A percentile compares a stretch with the other conserved stretches of the same genome.
Evolutionary conservation across 2,329 filamentous ascomycete species (phyloP).

Genomic region (Blastomyces gilchristii): DNA sequence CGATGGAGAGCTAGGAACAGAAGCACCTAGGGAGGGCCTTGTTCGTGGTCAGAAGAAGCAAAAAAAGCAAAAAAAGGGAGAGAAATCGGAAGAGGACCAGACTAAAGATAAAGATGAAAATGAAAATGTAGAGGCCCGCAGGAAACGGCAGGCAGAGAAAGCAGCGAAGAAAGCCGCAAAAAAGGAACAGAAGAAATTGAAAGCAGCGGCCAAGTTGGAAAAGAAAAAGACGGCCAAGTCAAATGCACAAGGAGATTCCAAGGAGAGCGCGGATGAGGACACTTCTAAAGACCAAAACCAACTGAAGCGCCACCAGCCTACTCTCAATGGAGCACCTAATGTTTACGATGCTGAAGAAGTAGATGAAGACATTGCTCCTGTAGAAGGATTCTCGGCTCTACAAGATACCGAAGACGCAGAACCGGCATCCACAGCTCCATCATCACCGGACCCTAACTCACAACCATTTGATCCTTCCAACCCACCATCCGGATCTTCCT

Average conservation of each 20-base stretch:
- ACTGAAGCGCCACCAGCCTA: conserved; percentile 24
- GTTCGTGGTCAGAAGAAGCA: conserved; percentile 36
- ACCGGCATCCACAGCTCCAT: conserved; percentile 33
- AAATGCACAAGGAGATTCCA: conserved; percentile 25
- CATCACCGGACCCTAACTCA: conserved; percentile 43
- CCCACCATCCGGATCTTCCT: conserved; percentile 49
- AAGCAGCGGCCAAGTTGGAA: conserved; percentile 34
- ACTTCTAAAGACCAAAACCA: conserved; percentile 16
- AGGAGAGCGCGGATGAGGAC: conserved; percentile 39
- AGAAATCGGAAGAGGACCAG: conserved; percentile 18
- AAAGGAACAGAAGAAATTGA: conserved; percentile 44
- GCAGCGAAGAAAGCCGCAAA: conserved; percentile 36
- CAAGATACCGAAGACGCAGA: conserved; percentile 34
- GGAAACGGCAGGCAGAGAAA: conserved; percentile 26
- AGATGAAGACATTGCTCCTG: conserved; percentile 30
- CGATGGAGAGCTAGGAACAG: conserved; percentile 35
- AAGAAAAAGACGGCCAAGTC: conserved; percentile 28
- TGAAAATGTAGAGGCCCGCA: conserved; percentile 7
- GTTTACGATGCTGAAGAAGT: conserved; percentile 14
- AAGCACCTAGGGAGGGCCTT: conserved; percentile 53
- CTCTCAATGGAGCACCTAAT: conserved; percentile 15
- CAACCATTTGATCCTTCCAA: conserved; percentile 46
- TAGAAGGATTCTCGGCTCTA: conserved; percentile 40
- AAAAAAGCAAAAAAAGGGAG: conserved; percentile 45
- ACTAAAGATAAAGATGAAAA: conserved; percentile 16